Percentiles rank a stretch among this genome's conserved stretches.
phyloP scores from a whole-genome alignment of 176 grass and related monocot genomes.

The Triticum timopheevii region DNA sequence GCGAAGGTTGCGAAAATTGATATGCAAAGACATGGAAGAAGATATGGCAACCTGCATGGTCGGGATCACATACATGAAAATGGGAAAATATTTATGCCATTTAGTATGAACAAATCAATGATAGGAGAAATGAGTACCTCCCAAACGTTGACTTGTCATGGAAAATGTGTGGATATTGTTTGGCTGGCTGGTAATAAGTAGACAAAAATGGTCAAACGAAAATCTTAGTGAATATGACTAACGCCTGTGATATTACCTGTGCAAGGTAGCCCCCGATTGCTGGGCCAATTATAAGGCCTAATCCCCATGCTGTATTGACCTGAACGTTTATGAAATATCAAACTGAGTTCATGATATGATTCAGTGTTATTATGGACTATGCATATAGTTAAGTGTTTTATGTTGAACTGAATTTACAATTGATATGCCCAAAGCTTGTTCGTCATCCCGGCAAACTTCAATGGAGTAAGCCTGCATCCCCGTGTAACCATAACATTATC shows the following conservation, averaged over 20 bases:
- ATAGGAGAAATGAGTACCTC: constrained; percentile 42
- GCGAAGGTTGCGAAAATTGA: constrained; percentile 44
- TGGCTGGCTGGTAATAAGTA: constrained; percentile 48
- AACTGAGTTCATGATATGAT: not conserved
- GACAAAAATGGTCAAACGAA: not conserved
- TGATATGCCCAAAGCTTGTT: constrained; percentile 72
- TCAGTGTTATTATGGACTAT: not conserved
- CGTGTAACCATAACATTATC: not conserved
- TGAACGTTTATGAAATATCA: constrained; percentile 16
- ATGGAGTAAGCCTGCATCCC: constrained; percentile 62
- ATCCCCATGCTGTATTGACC: constrained; percentile 63
- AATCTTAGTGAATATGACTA: not conserved
- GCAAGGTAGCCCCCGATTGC: constrained; percentile 80
- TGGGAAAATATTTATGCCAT: not conserved
- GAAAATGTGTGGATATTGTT: constrained; percentile 72
- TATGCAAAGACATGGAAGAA: constrained; percentile 74
- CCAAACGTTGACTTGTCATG: constrained; percentile 45
- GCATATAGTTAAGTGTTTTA: not conserved
- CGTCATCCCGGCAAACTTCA: constrained; percentile 68
- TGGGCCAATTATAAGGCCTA: constrained; percentile 78
- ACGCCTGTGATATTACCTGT: constrained; percentile 9
- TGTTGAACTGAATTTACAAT: constrained; percentile 34
- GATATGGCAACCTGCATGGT: constrained; percentile 68
- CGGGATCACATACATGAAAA: not conserved
- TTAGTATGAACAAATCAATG: not conserved